These are phyloP conservation scores for Aspergillus ellipticus DNA, from an alignment of 495 filamentous ascomycete species.

Conservation along the genomic window DNA sequence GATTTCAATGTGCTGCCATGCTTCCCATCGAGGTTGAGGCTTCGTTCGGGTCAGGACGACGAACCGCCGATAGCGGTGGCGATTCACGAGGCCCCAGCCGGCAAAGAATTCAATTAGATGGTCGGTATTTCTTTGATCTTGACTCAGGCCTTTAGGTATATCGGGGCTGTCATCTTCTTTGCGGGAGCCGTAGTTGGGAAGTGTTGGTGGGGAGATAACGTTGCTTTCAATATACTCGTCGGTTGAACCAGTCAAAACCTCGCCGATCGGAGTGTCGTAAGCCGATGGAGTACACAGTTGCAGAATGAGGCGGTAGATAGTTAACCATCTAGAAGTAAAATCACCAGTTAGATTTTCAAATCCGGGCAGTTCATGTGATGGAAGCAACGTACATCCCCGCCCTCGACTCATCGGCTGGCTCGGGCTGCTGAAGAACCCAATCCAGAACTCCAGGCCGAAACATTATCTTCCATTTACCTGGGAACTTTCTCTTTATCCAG, in stretches of 20 bases:
- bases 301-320: slow-evolving; percentile 28
- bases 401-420: slow-evolving; percentile 8
- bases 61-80: slow-evolving; percentile 32
- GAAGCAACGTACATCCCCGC: slow-evolving; percentile 21
- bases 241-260: slow-evolving; percentile 14
- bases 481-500: slow-evolving; percentile 15
- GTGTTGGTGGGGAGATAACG: slow-evolving; percentile 21
- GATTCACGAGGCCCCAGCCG: slow-evolving; percentile 36
- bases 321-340: slow-evolving; percentile 18
- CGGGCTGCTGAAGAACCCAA: slow-evolving; percentile 28
- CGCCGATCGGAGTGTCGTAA: slow-evolving; percentile 1
- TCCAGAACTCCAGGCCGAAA: slow-evolving; percentile 38
- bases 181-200: slow-evolving; percentile 22
- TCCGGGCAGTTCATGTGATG: neutral
- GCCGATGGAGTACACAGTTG: slow-evolving; percentile 14
- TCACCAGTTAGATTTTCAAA: neutral
- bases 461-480: slow-evolving; percentile 37
- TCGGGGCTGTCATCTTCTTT: slow-evolving; percentile 14
- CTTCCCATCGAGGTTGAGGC: slow-evolving; percentile 24
- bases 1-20: slow-evolving; percentile 35
- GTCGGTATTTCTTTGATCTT: slow-evolving; percentile 29
- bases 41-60: slow-evolving; percentile 20
- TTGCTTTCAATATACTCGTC: slow-evolving; percentile 13
- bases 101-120: slow-evolving; percentile 43
- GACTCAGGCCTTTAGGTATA: slow-evolving; percentile 20